phyloP scores from a whole-genome alignment of 768 basidiomycete species.

The Suillus plorans region DNA sequence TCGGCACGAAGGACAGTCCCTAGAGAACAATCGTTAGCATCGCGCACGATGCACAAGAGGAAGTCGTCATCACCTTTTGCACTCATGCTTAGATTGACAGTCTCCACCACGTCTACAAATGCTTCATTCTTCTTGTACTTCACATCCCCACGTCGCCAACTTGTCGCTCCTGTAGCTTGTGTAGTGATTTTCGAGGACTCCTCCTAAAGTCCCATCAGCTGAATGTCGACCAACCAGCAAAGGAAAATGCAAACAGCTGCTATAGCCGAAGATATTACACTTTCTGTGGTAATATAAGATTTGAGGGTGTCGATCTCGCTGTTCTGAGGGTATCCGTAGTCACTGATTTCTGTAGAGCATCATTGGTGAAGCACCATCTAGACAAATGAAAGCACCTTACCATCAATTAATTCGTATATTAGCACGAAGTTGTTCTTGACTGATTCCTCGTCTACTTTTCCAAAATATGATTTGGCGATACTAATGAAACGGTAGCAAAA shows the following conservation, averaged over 20 bases:
- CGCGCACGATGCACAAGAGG: background rate
- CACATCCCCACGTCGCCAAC: conserved; percentile 93
- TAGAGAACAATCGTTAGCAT: conserved; percentile 28
- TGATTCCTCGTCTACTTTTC: conserved; percentile 96
- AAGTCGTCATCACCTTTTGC: conserved; percentile 62
- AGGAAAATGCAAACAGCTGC: conserved; percentile 59
- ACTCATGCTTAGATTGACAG: conserved; percentile 95
- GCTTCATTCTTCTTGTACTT: conserved; percentile 99
- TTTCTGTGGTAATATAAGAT: conserved; percentile 97
- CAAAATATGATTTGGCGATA: conserved; percentile 95
- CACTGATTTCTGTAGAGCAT: conserved; percentile 78
- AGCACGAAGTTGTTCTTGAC: conserved; percentile 99
- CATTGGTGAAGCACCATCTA: background rate
- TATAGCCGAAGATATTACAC: conserved; percentile 82
- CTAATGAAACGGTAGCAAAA: conserved; percentile 96
- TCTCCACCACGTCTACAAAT: conserved; percentile 99
- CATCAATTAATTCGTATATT: conserved; percentile 97
- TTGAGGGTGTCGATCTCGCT: conserved; percentile 98
- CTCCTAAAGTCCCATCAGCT: conserved; percentile 53
- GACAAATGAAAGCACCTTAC: conserved; percentile 41
- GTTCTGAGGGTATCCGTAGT: conserved; percentile 99
- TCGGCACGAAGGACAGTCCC: conserved; percentile 92
- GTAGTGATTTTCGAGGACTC: conserved; percentile 96
- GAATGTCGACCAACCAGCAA: background rate
- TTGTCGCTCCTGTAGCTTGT: conserved; percentile 95